Evolutionary conservation across 345 rosid species (phyloP), one percentile per base, ranked within the genome.

Genomic region (Alliaria petiolata): DNA sequence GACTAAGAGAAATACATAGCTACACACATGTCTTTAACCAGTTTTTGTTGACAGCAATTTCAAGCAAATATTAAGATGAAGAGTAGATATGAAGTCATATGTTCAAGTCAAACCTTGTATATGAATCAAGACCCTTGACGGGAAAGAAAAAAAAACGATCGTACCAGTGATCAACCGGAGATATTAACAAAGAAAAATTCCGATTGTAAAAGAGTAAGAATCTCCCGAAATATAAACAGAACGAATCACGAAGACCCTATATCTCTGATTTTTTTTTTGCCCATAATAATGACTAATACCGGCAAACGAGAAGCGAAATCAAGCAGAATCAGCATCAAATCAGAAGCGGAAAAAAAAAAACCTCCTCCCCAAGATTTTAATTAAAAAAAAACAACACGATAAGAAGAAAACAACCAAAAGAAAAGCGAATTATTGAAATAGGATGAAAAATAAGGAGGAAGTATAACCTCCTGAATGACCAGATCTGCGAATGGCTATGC

Each of bases 401-500:
- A 59, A 47, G 39, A 59, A 67, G 36, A 56, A 56, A 36, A n/a
- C 8, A 42, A 38, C 2, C 4, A 9, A 33, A 20, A 50, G n/a
- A 0, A 62, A n/a, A 4, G 16, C 19, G 53, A 62, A 52, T 31
- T 67, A 15, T 10, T 9, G 33, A 43, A n/a, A 19, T 10, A 47
- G 16, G 22, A 25, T 1, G 4, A 16, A 1, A 5, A 10, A 31
- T 5, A 6, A 25, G 40, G 42, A 60, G 67, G 76, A 62, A 43
- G 33, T 0, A 22, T 42, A 14, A 54, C n/a, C n/a, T n/a, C 50
- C 42, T 54, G 65, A 69, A 62, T 61, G 30, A 20, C 10, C 79
- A 76, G 75, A 76, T 76, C 79, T 76, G 45, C 65, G 45, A 8
- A 54, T 69, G n/a, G 33, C 59, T 75, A 75, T 10, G 63, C 42